A percentile compares a stretch with the other conserved stretches of the same genome.
phyloP scores from a whole-genome alignment of 768 basidiomycete genomes.

The Russula brevipes region DNA sequence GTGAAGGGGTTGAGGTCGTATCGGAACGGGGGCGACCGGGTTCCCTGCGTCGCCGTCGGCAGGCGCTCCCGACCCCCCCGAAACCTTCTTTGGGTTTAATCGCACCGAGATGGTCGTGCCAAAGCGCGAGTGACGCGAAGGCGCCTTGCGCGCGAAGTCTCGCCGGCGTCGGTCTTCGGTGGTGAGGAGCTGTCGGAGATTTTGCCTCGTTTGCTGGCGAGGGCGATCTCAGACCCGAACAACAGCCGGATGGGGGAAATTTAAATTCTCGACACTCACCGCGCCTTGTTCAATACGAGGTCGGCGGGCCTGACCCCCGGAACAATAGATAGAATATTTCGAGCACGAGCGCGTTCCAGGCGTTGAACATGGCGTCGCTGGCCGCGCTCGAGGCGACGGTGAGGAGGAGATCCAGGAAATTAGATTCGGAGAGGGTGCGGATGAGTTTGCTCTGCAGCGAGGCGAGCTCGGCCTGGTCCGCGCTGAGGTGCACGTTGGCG shows the following conservation, averaged over 20 bases:
- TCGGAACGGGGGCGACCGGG: conserved; percentile 23
- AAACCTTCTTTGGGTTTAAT: conserved; percentile 51
- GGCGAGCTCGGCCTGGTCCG: conserved; percentile 76
- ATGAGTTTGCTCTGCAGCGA: conserved; percentile 75
- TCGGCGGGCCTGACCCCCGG: conserved; percentile 68
- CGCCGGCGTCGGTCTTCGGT: conserved; percentile 64
- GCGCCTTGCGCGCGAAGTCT: conserved; percentile 45
- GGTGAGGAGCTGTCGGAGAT: conserved; percentile 70
- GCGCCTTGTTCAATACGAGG: conserved; percentile 55
- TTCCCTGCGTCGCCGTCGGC: conserved; percentile 29
- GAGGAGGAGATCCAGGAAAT: conserved; percentile 70
- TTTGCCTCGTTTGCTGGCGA: conserved; percentile 60
- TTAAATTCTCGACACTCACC: conserved; percentile 35
- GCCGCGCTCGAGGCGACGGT: conserved; percentile 79
- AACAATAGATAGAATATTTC: conserved; percentile 93
- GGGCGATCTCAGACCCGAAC: not conserved
- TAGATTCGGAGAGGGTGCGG: conserved; percentile 60
- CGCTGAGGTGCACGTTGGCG: conserved; percentile 60
- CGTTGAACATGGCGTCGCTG: conserved; percentile 72
- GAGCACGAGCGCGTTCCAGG: conserved; percentile 84
- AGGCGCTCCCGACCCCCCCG: conserved; percentile 16
- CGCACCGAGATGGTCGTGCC: conserved; percentile 89
- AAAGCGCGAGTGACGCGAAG: conserved; percentile 90
- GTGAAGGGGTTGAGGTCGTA: conserved; percentile 26
- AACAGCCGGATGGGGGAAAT: not conserved